These are phyloP conservation scores for Stentor coeruleus DNA, from an alignment of 73 alveolate species.

Conservation along the genomic window DNA sequence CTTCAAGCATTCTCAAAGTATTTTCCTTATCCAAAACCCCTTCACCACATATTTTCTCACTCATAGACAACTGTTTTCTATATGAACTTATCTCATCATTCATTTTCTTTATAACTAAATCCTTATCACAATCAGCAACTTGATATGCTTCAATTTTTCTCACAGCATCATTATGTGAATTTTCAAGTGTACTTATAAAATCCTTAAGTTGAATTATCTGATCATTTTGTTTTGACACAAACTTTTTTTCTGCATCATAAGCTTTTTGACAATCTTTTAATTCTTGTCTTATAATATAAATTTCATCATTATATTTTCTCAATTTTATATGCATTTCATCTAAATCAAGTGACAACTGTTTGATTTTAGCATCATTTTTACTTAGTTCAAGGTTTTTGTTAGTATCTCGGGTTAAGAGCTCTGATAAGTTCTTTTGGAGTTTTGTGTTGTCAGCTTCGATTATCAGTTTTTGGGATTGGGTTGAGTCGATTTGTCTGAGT, in stretches of 20 bases:
- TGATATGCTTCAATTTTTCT: too few species aligned
- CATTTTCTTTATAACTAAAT: too few species aligned
- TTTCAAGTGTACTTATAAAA: conserved; percentile 31
- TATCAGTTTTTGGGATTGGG: background rate
- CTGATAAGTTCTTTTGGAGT: conserved; percentile 19
- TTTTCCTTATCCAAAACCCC: background rate
- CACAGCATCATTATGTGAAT: too few species aligned
- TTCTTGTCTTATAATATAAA: conserved; percentile 22
- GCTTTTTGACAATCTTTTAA: conserved; percentile 22
- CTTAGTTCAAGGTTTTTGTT: conserved; percentile 27
- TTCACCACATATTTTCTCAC: background rate
- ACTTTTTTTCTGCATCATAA: conserved; percentile 35
- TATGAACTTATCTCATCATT: background rate
- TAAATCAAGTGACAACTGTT: conserved; percentile 31
- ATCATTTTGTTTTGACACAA: conserved; percentile 29
- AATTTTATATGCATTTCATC: conserved; percentile 35
- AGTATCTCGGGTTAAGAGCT: conserved; percentile 13
- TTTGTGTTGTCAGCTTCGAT: conserved; percentile 34
- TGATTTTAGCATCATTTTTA: conserved; percentile 32
- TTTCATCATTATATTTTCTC: conserved; percentile 7
- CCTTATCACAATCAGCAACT: background rate
- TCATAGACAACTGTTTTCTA: background rate
- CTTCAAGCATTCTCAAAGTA: background rate
- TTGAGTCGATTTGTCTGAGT: conserved; percentile 12
- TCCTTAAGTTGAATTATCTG: conserved; percentile 43